These are phyloP conservation scores for Artemisia argyi DNA, from an alignment of 129 eudicot species.

Conservation along the genomic window DNA sequence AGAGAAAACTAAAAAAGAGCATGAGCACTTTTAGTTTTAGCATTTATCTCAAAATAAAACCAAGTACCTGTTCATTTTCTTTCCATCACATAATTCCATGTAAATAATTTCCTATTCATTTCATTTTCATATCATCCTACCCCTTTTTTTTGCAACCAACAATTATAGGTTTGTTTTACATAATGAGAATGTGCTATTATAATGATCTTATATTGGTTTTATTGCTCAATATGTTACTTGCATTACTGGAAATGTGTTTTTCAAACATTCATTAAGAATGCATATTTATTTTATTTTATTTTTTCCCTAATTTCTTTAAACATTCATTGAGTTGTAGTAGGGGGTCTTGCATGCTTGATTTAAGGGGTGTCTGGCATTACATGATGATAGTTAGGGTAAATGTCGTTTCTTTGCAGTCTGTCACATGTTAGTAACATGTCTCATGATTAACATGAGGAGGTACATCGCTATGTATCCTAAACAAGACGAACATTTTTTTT, in stretches of 20 bases:
- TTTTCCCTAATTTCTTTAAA: too few relatives aligned
- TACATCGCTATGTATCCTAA: too few relatives aligned
- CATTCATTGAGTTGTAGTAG: too few relatives aligned
- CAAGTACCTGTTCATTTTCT: not conserved
- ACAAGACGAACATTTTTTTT: too few relatives aligned
- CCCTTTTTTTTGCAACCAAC: not conserved
- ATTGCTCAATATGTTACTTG: not conserved
- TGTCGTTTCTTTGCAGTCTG: too few relatives aligned
- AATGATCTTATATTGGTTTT: not conserved
- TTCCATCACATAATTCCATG: conserved; percentile 10
- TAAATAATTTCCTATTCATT: conserved; percentile 15
- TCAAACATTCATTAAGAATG: too few relatives aligned
- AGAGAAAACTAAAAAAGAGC: conserved; percentile 27
- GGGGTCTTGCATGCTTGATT: too few relatives aligned
- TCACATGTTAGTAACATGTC: too few relatives aligned
- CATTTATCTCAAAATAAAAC: conserved; percentile 10
- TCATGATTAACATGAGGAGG: too few relatives aligned
- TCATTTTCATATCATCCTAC: conserved; percentile 8
- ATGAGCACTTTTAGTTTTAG: conserved; percentile 21
- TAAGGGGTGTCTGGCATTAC: too few relatives aligned
- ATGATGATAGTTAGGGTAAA: too few relatives aligned
- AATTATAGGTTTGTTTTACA: conserved; percentile 16
- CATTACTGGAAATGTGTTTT: not conserved
- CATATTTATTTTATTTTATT: too few relatives aligned
- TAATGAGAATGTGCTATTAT: not conserved